phyloP scores from a whole-genome alignment of 1,284 basidiomycete species.

The Malassezia obtusa region DNA sequence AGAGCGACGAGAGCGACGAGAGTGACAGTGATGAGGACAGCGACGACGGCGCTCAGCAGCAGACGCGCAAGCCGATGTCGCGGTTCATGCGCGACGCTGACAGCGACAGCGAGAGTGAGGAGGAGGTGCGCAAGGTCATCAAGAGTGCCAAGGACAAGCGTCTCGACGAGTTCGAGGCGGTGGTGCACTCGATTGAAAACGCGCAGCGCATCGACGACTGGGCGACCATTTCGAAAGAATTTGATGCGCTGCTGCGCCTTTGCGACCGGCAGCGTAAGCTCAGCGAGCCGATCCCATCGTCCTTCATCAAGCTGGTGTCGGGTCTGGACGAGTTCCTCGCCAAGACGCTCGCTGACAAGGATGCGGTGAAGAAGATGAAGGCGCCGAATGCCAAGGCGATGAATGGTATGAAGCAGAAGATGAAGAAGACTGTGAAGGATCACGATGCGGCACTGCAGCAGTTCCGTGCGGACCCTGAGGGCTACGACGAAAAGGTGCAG shows the following conservation, averaged over 20 bases:
- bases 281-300: constrained; percentile 74
- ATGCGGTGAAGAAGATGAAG: constrained; percentile 93
- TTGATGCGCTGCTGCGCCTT: constrained; percentile 86
- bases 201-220: constrained; percentile 87
- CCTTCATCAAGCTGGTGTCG: constrained; percentile 69
- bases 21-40: constrained; percentile 23
- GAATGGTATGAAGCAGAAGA: constrained; percentile 92
- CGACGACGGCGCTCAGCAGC: constrained; percentile 12
- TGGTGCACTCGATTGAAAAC: constrained; percentile 83
- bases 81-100: constrained; percentile 45
- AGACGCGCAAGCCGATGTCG: constrained; percentile 35
- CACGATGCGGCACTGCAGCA: constrained; percentile 70
- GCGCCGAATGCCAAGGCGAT: constrained; percentile 85
- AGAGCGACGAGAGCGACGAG: constrained; percentile 27
- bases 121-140: constrained; percentile 62
- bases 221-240: constrained; percentile 84
- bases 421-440: constrained; percentile 83
- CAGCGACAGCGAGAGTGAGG: constrained; percentile 58
- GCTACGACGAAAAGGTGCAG: constrained; percentile 67
- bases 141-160: constrained; percentile 80
- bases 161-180: constrained; percentile 74
- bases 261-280: constrained; percentile 75
- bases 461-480: constrained; percentile 82
- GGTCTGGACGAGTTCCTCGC: constrained; percentile 70
- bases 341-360: constrained; percentile 61